Percentiles rank a stretch among this genome's conserved stretches.
Evolutionary conservation across 805 yeast genomes (phyloP).

Genomic region (Ogataea ramenticola): DNA sequence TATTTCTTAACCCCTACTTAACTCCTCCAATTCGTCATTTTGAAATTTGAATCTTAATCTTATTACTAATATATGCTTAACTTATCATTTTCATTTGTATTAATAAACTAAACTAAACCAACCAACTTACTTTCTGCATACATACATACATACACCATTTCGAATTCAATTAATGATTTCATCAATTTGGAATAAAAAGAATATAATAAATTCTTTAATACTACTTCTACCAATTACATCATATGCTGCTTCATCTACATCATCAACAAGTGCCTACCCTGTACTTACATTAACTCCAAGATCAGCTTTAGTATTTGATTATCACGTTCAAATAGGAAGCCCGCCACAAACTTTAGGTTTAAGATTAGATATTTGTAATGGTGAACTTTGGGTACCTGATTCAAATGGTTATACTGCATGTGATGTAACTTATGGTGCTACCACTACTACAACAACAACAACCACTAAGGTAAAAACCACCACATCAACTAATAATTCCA

Average conservation of each 20-base stretch:
- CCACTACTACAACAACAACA: neutral
- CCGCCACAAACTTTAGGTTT: conserved; percentile 16
- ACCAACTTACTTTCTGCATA: too few relatives aligned
- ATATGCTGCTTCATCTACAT: neutral
- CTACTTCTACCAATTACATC: neutral
- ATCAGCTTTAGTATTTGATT: conserved; percentile 15
- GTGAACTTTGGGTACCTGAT: conserved; percentile 24
- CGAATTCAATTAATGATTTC: too few relatives aligned
- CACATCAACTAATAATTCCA: neutral
- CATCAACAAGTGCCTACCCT: conserved; percentile 5
- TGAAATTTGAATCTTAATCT: too few relatives aligned
- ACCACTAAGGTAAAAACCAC: neutral
- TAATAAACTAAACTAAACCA: too few relatives aligned
- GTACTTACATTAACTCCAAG: conserved; percentile 8
- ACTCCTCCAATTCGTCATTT: too few relatives aligned
- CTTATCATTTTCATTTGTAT: too few relatives aligned
- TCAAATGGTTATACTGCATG: conserved; percentile 16
- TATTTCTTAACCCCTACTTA: too few relatives aligned
- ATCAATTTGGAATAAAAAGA: too few relatives aligned
- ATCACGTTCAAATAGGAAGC: conserved; percentile 16
- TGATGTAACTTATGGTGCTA: neutral
- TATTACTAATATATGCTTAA: too few relatives aligned
- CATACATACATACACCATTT: too few relatives aligned
- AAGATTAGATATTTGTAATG: conserved; percentile 24
- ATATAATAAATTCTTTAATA: too few relatives aligned